Conservation (phyloP, 2,329 filamentous ascomycete species). For the Paecilomyces sp. region DNA sequence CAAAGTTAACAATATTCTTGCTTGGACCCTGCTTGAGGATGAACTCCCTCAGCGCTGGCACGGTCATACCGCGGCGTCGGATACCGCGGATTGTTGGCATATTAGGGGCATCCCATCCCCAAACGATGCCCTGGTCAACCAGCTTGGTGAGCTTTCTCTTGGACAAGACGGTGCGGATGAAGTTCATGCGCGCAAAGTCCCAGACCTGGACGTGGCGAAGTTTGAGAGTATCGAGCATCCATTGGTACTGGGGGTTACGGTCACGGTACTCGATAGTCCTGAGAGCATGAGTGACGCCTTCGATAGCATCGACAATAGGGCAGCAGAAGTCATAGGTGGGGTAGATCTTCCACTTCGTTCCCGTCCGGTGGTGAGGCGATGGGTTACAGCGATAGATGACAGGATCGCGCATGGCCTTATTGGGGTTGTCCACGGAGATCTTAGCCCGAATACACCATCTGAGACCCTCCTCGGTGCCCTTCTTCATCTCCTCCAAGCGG, state of each 20-base stretch:
- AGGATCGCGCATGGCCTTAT: constrained; percentile 92
- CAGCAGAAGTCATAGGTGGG: constrained; percentile 62
- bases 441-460: constrained; percentile 92
- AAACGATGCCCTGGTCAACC: constrained; percentile 41
- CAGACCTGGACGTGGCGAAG: constrained; percentile 42
- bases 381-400: constrained; percentile 95
- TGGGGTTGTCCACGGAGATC: constrained; percentile 83
- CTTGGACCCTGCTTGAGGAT: constrained; percentile 45
- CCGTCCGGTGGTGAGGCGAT: constrained; percentile 55
- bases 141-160: constrained; percentile 47
- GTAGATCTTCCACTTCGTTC: constrained; percentile 59
- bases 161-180: constrained; percentile 43
- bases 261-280: constrained; percentile 56
- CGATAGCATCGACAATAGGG: constrained; percentile 55
- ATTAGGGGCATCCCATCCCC: constrained; percentile 46
- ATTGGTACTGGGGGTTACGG: constrained; percentile 45
- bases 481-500: constrained; percentile 91
- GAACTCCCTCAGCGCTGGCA: constrained; percentile 42
- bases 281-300: constrained; percentile 59
- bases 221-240: constrained; percentile 43
- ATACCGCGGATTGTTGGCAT: constrained; percentile 47
- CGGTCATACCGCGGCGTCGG: constrained; percentile 42
- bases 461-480: constrained; percentile 67
- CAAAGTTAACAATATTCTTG: constrained; percentile 42
- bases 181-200: constrained; percentile 49